Base-by-base conservation (phyloP, 1,284 basidiomycete species). In the Puccinia novopanici region DNA sequence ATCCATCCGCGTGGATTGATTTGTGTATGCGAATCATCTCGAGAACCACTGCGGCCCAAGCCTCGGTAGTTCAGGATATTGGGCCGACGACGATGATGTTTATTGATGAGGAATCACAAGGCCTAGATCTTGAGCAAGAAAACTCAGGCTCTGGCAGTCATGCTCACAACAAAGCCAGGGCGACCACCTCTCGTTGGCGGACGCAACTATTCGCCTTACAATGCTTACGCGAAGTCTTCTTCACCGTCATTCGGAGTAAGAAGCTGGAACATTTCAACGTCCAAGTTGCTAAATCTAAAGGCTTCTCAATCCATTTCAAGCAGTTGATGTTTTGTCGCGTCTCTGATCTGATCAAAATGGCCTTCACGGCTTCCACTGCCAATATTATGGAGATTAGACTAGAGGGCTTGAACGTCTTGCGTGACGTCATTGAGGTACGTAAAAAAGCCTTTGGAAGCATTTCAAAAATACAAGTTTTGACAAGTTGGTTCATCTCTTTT, bases 1-100 rank as follows among this genome's bases (percentile, higher is more conserved):
- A 95, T 82, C 95, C 97, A 0, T 94, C 92, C 0, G 95, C 95
- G 0, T 99, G 97, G 97, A 97, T 99, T 82, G 95, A 97, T 84
- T 88, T 99, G 0, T 99, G 96, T 84, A 95, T 98, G 86, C 89
- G 94, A 48, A 98, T 99, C 86, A 97, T 98, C 93, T 91, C 92
- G 6, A 89, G 91, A 45, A 74, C 67, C 30, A 80, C 68, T 37
- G 50, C 70, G 6, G 59, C 68, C 55, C 52, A 73, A 50, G 27
- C 48, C 2, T 71, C 77, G 40, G 72, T 57, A 12, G 68, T 50
- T 17, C 42, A 48, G 22, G 67, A 70, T 37, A 95, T 98, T 82
- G 96, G 98, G 82, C 63, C 48, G 24, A 34, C 70, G 10, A 54
- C 42, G 27, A 27, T 54, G 37, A 77, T n/a, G 42, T 40, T 52